Evolutionary conservation across 306 rosid genomes (phyloP), one percentile per base, ranked within the genome.

Genomic region (Inga oerstediana): DNA sequence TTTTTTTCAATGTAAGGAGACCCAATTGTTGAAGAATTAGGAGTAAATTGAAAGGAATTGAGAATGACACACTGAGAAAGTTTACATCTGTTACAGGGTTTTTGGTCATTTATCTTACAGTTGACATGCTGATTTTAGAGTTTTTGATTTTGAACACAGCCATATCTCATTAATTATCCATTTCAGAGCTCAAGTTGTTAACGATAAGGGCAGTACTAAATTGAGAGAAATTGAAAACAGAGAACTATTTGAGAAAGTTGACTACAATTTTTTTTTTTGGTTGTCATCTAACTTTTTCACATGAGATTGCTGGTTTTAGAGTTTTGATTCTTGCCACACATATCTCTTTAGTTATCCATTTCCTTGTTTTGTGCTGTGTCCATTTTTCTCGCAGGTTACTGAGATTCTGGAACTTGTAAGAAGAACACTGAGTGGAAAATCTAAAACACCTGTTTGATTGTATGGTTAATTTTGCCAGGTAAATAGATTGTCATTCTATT

Each of bases 341-440:
- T 64, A 11, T 13, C 70, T 64, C 70, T 16, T 62, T 64, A 64
- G 14, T 24, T 8, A 72, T 72, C 22, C n/a, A 45, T 13, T 44
- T 46, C 34, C 56, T 46, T 45, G 37, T 35, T 54, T 16, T 30
- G 12, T 52, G 56, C 30, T 72, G 61, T 30, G 59, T 69, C 41
- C 71, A 54, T 82, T 67, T 8, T 62, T 78, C 45, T 84, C 81
- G 84, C 90, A 96, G 98, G 80, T 96, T 83, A 89, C 78, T 66
- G 97, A 91, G 78, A 86, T 85, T 85, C 86, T 96, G 93, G 89
- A 91, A 91, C 95, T 94, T 71, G 89, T 93, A 75, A 93, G 88
- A 89, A 87, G 91, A 87, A 92, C 92, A 85, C 83, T 96, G 84
- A 82, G 74, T 41, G 92, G 90, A 76, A 81, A 86, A 61, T 68